A percentile compares a stretch with the other conserved stretches of the same genome.
These are phyloP conservation scores for Purshia tridentata DNA, from an alignment of 306 rosid genomes.

Conservation along the genomic window DNA sequence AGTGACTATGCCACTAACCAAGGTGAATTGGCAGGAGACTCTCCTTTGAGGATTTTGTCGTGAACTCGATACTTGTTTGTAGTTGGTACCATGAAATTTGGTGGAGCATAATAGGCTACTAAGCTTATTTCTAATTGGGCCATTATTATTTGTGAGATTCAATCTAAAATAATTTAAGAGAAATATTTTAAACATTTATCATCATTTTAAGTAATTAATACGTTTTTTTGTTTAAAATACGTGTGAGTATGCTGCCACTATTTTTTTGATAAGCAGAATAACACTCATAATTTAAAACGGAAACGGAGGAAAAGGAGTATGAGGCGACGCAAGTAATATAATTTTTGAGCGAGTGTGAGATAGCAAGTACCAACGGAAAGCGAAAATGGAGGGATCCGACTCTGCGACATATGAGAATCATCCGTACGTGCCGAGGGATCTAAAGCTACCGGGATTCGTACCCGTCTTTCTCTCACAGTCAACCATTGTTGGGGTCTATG, in stretches of 20 bases:
- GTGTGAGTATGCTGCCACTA: too few species aligned
- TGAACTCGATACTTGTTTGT: too few species aligned
- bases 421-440: slow-evolving; percentile 64
- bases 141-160: not conserved
- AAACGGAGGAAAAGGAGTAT: not conserved
- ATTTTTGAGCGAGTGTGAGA: not conserved
- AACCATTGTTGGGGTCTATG: slow-evolving; percentile 46
- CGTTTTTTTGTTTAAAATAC: too few species aligned
- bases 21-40: too few species aligned
- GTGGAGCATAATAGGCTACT: too few species aligned
- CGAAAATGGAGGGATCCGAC: slow-evolving; percentile 40
- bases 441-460: slow-evolving; percentile 58
- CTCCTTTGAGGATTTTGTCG: too few species aligned
- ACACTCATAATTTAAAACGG: too few species aligned
- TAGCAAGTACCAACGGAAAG: not conserved
- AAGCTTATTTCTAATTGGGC: not conserved
- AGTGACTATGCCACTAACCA: too few species aligned
- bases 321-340: not conserved
- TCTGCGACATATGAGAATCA: slow-evolving; percentile 31
- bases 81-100: too few species aligned
- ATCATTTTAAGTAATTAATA: too few species aligned
- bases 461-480: slow-evolving; percentile 56
- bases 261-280: too few species aligned
- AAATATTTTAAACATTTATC: too few species aligned
- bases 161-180: not conserved